phyloP scores from a whole-genome alignment of 192 early-diverging fungal genomes.

The Backusella tarrabulga region DNA sequence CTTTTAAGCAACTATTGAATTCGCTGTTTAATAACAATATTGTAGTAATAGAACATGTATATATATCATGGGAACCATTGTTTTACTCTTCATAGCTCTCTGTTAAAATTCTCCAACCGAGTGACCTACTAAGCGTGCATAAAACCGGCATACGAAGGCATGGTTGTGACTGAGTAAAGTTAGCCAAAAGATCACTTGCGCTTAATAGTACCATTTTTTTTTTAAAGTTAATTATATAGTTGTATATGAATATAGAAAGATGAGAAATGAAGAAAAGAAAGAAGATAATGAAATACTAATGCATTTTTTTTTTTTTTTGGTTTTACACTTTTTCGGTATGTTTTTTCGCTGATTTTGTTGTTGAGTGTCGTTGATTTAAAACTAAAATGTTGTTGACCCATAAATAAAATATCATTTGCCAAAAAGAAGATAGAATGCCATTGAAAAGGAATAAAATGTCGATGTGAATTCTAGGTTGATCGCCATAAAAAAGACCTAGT shows the following conservation, averaged over 20 bases:
- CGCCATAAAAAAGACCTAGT: no score
- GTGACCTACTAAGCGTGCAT: neutral
- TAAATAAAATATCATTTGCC: no score
- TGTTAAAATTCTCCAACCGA: slow-evolving; percentile 8
- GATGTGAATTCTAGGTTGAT: no score
- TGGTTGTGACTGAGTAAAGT: neutral
- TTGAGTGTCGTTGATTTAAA: no score
- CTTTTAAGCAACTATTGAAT: neutral
- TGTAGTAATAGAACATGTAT: neutral
- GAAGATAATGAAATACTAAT: neutral
- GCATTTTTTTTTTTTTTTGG: neutral
- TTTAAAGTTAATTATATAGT: neutral
- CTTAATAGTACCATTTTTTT: neutral
- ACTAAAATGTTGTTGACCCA: no score
- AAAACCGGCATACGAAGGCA: neutral
- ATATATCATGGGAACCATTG: no score
- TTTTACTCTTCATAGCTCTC: slow-evolving; percentile 5
- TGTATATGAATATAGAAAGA: neutral
- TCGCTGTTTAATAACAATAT: neutral
- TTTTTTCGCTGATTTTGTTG: no score
- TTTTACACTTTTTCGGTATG: no score
- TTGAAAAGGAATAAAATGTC: no score
- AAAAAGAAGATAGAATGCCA: no score
- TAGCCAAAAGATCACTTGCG: neutral
- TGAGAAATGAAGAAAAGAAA: neutral